phyloP scores from a whole-genome alignment of 441 rosid genomes.

The Isatis lusitanica region DNA sequence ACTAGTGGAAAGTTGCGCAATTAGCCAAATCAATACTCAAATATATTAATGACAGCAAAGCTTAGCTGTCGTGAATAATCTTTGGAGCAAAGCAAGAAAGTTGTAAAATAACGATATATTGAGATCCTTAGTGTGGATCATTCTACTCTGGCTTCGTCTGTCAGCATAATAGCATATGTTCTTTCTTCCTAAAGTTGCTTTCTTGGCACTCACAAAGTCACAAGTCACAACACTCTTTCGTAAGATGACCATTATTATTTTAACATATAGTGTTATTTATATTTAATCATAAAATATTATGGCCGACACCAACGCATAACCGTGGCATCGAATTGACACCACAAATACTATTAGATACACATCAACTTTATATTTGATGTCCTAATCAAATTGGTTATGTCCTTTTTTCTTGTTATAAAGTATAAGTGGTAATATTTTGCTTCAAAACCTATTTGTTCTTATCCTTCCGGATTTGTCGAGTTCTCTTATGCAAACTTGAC shows the following conservation, averaged over 20 bases:
- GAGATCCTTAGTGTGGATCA: slow-evolving; percentile 15
- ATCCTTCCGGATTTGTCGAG: slow-evolving; percentile 6
- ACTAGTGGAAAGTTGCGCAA: neutral
- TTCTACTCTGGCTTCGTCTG: slow-evolving; percentile 30
- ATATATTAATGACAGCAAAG: slow-evolving; percentile 10
- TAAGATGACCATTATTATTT: slow-evolving; percentile 7
- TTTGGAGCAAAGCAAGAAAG: neutral
- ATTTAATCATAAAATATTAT: neutral
- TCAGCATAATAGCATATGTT: slow-evolving; percentile 33
- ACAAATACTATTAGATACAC: neutral
- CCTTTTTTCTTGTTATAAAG: neutral
- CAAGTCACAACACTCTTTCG: neutral
- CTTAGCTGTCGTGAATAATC: slow-evolving; percentile 25
- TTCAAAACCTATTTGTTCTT: slow-evolving; percentile 4
- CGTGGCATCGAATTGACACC: slow-evolving; percentile 31
- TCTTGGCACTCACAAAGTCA: slow-evolving; percentile 13
- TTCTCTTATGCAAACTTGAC: slow-evolving; percentile 3
- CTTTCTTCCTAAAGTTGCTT: slow-evolving; percentile 33
- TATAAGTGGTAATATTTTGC: slow-evolving; percentile 4
- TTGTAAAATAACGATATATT: neutral
- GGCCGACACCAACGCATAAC: slow-evolving; percentile 38
- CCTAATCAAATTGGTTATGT: slow-evolving; percentile 25
- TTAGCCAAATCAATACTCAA: neutral
- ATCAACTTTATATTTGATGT: slow-evolving; percentile 18
- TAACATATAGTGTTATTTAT: neutral